Conservation (phyloP, 2,329 filamentous ascomycete species). For the Fusarium secorum region DNA sequence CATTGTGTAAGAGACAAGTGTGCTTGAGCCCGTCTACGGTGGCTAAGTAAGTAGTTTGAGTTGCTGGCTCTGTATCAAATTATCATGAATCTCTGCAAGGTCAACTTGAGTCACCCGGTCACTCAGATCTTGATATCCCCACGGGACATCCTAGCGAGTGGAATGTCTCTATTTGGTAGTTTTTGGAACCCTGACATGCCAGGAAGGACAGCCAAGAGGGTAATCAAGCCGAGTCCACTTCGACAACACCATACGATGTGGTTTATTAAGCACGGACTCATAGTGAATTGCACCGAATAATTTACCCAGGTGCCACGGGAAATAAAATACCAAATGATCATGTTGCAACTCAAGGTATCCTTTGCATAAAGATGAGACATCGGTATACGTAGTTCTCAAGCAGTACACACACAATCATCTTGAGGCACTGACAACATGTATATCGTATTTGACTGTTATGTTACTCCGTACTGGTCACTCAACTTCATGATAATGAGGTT, state of each 20-base stretch:
- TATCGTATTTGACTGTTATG: background rate
- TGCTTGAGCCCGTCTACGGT: background rate
- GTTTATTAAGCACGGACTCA: background rate
- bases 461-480: background rate
- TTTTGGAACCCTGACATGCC: background rate
- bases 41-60: background rate
- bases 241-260: background rate
- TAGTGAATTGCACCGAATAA: constrained; percentile 15
- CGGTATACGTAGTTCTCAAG: background rate
- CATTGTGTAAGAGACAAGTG: background rate
- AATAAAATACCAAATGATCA: background rate
- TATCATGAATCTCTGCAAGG: background rate
- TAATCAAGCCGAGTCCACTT: background rate
- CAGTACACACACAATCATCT: background rate
- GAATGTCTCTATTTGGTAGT: constrained; percentile 26
- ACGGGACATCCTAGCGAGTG: background rate
- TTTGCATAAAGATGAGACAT: background rate
- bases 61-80: background rate
- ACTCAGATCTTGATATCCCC: constrained; percentile 7
- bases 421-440: background rate
- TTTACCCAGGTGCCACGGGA: constrained; percentile 9
- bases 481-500: constrained; percentile 4
- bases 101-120: constrained; percentile 8
- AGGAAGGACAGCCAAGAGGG: background rate
- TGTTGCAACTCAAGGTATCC: background rate